Evolutionary conservation across 2,329 filamentous ascomycete genomes (phyloP).

Genomic region (Didymellaceae sp.): DNA sequence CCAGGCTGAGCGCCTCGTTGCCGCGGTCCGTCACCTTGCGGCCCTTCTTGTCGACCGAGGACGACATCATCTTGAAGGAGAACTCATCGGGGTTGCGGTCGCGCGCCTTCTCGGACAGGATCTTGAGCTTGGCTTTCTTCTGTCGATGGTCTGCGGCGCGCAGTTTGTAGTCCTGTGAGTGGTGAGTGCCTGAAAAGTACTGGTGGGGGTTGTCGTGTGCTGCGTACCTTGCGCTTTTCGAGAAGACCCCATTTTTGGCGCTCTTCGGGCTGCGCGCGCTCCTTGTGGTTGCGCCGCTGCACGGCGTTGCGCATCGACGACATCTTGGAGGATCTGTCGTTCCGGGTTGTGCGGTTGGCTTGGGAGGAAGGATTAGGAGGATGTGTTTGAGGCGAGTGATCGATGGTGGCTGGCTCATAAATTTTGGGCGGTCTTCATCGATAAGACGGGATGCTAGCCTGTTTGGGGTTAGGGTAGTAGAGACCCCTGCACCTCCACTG

Average conservation of each 20-base stretch:
- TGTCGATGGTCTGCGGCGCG: slow-evolving; percentile 68
- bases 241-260: slow-evolving; percentile 87
- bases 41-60: slow-evolving; percentile 55
- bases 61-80: slow-evolving; percentile 67
- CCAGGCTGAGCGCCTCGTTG: slow-evolving; percentile 56
- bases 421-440: no score
- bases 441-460: no score
- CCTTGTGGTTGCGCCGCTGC: slow-evolving; percentile 83
- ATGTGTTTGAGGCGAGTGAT: no score
- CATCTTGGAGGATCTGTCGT: slow-evolving; percentile 32
- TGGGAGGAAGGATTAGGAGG: no score
- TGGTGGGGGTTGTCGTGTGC: background rate
- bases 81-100: slow-evolving; percentile 72
- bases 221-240: slow-evolving; percentile 80
- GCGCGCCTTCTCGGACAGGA: slow-evolving; percentile 64
- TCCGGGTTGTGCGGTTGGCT: no score
- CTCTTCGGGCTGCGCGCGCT: slow-evolving; percentile 85
- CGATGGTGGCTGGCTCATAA: no score
- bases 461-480: no score
- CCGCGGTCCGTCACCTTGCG: slow-evolving; percentile 53
- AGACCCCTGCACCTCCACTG: no score
- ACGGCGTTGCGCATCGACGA: slow-evolving; percentile 48
- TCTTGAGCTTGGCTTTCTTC: slow-evolving; percentile 66
- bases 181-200: background rate
- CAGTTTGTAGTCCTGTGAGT: slow-evolving; percentile 66